A percentile compares a stretch with the other conserved stretches of the same genome.
Conservation (phyloP, 768 basidiomycete species). For the Tulasnella sp. region DNA sequence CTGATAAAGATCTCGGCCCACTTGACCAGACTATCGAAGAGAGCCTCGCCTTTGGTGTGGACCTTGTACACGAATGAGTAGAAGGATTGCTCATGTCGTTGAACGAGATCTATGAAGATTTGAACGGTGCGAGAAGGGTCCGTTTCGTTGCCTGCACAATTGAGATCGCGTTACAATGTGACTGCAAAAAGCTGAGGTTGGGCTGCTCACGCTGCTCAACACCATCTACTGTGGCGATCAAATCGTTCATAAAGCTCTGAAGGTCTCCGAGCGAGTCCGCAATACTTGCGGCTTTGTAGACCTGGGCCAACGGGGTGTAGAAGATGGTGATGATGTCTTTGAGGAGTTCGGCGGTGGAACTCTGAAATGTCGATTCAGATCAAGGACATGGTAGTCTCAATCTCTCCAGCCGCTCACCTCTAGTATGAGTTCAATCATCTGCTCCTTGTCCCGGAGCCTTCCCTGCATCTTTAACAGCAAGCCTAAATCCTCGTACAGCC, state of each 20-base stretch:
- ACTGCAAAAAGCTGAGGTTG: neutral
- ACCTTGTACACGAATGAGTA: constrained; percentile 98
- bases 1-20: constrained; percentile 97
- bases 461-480: constrained; percentile 70
- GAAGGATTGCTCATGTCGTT: constrained; percentile 90
- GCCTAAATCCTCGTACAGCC: constrained; percentile 87
- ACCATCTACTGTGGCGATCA: constrained; percentile 86
- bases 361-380: constrained; percentile 37
- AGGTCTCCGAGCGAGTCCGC: constrained; percentile 85
- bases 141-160: constrained; percentile 54
- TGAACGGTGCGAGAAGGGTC: constrained; percentile 83
- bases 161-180: neutral
- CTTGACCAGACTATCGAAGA: constrained; percentile 88
- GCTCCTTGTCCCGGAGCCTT: constrained; percentile 75
- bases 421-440: constrained; percentile 85
- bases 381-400: neutral
- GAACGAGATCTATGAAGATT: constrained; percentile 83
- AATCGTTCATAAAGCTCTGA: constrained; percentile 88
- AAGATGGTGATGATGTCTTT: constrained; percentile 99
- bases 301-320: constrained; percentile 90
- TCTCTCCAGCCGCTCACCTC: constrained; percentile 44
- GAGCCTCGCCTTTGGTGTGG: constrained; percentile 86
- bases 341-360: constrained; percentile 84
- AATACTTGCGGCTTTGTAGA: constrained; percentile 94
- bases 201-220: constrained; percentile 69